A percentile compares a stretch with the other conserved stretches of the same genome.
phyloP scores from a whole-genome alignment of 257 asterid species.

The Fraxinus quadrangulata region DNA sequence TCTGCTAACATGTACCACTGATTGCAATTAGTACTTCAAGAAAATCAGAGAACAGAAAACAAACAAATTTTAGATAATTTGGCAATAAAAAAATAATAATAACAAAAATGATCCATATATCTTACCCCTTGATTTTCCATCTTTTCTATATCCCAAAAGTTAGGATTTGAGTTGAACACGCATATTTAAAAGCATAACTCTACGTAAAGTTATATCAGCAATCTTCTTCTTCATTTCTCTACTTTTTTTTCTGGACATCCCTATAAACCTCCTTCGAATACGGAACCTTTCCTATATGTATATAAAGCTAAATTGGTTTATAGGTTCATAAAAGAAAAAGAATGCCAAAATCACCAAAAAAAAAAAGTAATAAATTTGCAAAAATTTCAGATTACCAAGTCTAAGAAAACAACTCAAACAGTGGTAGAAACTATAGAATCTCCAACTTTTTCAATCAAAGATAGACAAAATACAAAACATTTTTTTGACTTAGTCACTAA shows the following conservation, averaged over 20 bases:
- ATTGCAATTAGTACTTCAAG: conserved; percentile 4
- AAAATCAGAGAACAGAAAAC: conserved; percentile 19
- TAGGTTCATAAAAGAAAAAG: background rate
- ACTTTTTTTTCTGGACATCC: background rate
- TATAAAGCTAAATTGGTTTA: background rate
- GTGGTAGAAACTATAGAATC: conserved; percentile 1
- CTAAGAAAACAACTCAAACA: conserved; percentile 4
- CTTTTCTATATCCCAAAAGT: background rate
- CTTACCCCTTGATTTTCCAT: background rate
- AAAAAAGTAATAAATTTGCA: too few relatives aligned
- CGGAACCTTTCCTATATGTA: background rate
- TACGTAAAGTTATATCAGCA: background rate
- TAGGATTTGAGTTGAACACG: background rate
- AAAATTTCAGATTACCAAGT: too few relatives aligned
- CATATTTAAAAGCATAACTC: background rate
- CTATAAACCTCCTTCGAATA: background rate
- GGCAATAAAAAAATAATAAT: background rate
- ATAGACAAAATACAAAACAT: background rate
- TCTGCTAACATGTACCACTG: background rate
- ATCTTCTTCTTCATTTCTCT: background rate
- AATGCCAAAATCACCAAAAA: too few relatives aligned
- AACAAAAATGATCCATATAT: background rate
- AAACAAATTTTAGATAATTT: background rate
- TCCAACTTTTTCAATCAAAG: conserved; percentile 1
- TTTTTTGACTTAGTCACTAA: background rate